Conservation (phyloP, 305 asterid genomes). For the Fraxinus sp. region DNA sequence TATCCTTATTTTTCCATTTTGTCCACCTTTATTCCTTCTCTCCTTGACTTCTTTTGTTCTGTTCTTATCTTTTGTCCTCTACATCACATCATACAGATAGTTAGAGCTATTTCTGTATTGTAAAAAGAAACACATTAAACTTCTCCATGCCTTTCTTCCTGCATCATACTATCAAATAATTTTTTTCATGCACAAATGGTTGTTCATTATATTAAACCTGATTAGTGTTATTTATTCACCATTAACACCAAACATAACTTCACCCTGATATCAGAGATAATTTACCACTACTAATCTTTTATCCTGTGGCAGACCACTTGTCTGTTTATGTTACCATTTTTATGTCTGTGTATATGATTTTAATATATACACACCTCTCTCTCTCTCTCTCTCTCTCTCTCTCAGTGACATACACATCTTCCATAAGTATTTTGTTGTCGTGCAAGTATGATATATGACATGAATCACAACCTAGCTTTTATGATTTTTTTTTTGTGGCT, state of each 20-base stretch:
- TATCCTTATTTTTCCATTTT: not conserved
- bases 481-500: constrained; percentile 8
- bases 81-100: not conserved
- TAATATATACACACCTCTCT: not conserved
- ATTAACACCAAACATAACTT: not conserved
- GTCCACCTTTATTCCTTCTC: not conserved
- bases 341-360: not conserved
- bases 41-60: not conserved
- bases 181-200: not conserved
- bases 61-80: not conserved
- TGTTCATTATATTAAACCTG: not conserved
- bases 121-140: not conserved
- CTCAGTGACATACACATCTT: not conserved
- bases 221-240: not conserved
- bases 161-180: not conserved
- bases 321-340: not conserved
- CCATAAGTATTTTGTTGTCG: not conserved
- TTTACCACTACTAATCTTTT: not conserved
- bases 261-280: not conserved
- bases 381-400: no score
- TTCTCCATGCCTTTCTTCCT: not conserved
- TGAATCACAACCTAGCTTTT: not conserved
- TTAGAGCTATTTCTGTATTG: not conserved
- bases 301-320: not conserved
- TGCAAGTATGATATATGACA: not conserved